Percentiles rank a stretch among this genome's conserved stretches.
Evolutionary conservation across 805 yeast species (phyloP).

Genomic region (Tetrapisispora namnaoensis): DNA sequence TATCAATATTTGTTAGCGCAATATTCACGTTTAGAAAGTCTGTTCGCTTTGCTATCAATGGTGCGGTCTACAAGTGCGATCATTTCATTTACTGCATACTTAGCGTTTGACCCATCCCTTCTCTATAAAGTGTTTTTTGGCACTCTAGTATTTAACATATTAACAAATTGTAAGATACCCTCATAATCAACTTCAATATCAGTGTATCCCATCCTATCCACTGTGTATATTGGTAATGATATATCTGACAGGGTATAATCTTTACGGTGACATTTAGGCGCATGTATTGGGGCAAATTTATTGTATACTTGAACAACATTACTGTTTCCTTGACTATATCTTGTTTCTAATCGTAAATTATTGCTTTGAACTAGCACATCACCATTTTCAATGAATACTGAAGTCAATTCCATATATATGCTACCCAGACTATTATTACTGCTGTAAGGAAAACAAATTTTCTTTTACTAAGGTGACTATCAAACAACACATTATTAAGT

Average conservation of each 20-base stretch:
- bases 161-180: not conserved
- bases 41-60: not conserved
- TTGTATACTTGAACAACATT: no score
- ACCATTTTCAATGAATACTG: not conserved
- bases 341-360: not conserved
- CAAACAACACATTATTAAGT: not conserved
- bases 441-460: not conserved
- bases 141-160: no score
- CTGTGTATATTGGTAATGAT: not conserved
- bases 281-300: no score
- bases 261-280: no score
- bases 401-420: not conserved
- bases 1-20: not conserved
- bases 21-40: not conserved
- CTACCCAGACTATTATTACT: not conserved
- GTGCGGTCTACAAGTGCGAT: not conserved
- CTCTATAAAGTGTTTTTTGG: not conserved
- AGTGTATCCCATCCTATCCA: not conserved
- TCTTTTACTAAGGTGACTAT: not conserved
- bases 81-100: not conserved
- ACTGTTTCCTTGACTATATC: not conserved
- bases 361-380: not conserved
- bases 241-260: not conserved
- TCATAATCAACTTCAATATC: not conserved
- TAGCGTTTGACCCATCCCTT: not conserved